Conservation (phyloP, 352 stramenopile genomes). For the Pythium folliculosum region DNA sequence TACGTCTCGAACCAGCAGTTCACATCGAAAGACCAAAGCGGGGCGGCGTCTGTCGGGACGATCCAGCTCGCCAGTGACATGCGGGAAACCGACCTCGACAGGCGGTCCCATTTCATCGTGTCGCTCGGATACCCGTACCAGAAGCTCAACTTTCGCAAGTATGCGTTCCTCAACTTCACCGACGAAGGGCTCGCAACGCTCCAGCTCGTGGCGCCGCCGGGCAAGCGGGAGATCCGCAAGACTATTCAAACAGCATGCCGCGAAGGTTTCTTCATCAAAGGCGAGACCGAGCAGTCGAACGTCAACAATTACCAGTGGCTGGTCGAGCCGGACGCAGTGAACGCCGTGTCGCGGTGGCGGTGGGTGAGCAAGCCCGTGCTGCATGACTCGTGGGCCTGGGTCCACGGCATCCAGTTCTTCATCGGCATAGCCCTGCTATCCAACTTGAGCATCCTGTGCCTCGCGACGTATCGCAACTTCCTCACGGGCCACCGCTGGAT, state of each 20-base stretch:
- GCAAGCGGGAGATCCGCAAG: conserved; percentile 4
- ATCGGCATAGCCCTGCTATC: conserved; percentile 18
- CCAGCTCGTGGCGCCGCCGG: neutral
- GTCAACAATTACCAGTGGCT: conserved; percentile 23
- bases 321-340: neutral
- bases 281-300: conserved; percentile 26
- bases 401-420: conserved; percentile 27
- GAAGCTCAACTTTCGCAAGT: conserved; percentile 14
- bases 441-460: conserved; percentile 21
- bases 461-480: conserved; percentile 22
- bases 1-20: conserved; percentile 25
- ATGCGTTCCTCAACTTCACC: conserved; percentile 3
- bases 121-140: conserved; percentile 20
- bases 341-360: conserved; percentile 4
- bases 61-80: conserved; percentile 24
- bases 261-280: conserved; percentile 26
- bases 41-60: conserved; percentile 11
- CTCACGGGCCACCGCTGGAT: conserved; percentile 16
- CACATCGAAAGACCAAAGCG: conserved; percentile 10
- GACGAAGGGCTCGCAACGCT: conserved; percentile 4
- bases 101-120: neutral
- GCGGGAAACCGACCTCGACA: conserved; percentile 1
- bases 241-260: conserved; percentile 14
- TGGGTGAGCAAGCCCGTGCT: conserved; percentile 10
- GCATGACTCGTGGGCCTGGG: conserved; percentile 30